These are phyloP conservation scores for Monosporascus sp. DNA, from an alignment of 2,329 filamentous ascomycete species.

Conservation along the genomic window DNA sequence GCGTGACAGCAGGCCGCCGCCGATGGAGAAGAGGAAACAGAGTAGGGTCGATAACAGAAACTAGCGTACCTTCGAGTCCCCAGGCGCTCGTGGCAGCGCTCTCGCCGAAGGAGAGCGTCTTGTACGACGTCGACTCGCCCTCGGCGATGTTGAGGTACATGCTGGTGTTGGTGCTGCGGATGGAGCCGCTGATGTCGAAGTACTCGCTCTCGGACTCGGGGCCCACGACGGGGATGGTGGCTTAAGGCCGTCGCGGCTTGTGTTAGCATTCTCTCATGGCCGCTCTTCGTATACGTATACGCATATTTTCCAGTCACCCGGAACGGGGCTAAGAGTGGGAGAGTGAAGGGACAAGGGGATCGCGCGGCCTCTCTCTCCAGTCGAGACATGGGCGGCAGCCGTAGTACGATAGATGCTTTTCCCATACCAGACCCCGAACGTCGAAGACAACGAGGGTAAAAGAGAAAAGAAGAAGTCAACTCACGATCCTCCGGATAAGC, in stretches of 20 bases:
- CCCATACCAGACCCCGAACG: too few species aligned
- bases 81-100: conserved; percentile 40
- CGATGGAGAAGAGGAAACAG: too few species aligned
- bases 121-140: conserved; percentile 41
- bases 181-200: conserved; percentile 43
- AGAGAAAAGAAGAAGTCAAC: conserved; percentile 5
- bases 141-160: conserved; percentile 43
- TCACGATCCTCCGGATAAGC: conserved; percentile 35
- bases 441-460: background rate
- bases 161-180: conserved; percentile 43
- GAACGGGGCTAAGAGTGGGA: background rate
- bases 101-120: conserved; percentile 41
- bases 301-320: too few species aligned
- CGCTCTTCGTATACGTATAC: too few species aligned
- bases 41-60: background rate
- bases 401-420: too few species aligned
- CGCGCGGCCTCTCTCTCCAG: too few species aligned
- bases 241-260: conserved; percentile 10
- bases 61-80: conserved; percentile 35
- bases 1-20: too few species aligned
- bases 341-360: background rate
- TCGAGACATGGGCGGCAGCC: too few species aligned
- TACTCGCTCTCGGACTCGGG: conserved; percentile 43
- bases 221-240: conserved; percentile 42
- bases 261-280: too few species aligned